Evolutionary conservation across 495 filamentous ascomycete genomes (phyloP).

Genomic region (Aspergillus conjunctus): DNA sequence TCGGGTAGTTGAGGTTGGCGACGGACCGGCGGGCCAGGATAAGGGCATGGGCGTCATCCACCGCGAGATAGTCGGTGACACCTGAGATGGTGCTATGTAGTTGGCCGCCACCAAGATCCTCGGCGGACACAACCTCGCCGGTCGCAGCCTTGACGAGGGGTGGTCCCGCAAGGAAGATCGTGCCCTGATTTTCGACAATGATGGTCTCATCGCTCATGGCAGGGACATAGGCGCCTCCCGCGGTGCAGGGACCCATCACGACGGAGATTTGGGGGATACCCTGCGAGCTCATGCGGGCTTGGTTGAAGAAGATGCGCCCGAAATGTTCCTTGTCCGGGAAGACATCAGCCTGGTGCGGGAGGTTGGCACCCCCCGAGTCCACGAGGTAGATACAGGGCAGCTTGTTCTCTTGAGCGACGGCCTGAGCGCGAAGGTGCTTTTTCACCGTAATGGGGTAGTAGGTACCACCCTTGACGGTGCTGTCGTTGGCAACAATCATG

Average conservation of each 20-base stretch:
- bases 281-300: slow-evolving; percentile 78
- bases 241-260: slow-evolving; percentile 97
- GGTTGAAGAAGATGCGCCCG: slow-evolving; percentile 97
- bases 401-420: slow-evolving; percentile 85
- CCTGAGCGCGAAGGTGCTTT: slow-evolving; percentile 94
- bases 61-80: slow-evolving; percentile 95
- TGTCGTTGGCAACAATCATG: slow-evolving; percentile 95
- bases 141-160: slow-evolving; percentile 97
- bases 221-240: slow-evolving; percentile 94
- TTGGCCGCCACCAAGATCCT: slow-evolving; percentile 91
- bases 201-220: slow-evolving; percentile 98
- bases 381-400: slow-evolving; percentile 92
- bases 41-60: slow-evolving; percentile 93
- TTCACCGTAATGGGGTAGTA: slow-evolving; percentile 98
- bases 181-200: slow-evolving; percentile 91
- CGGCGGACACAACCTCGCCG: slow-evolving; percentile 87
- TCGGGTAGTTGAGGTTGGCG: slow-evolving; percentile 84
- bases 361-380: slow-evolving; percentile 93
- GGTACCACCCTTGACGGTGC: slow-evolving; percentile 97
- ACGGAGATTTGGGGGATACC: slow-evolving; percentile 94
- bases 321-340: slow-evolving; percentile 97
- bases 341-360: slow-evolving; percentile 94
- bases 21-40: slow-evolving; percentile 81
- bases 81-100: slow-evolving; percentile 89
- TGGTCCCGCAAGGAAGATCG: slow-evolving; percentile 94